These are phyloP conservation scores for Cyamopsis tetragonoloba DNA, from an alignment of 306 rosid species.

Conservation along the genomic window DNA sequence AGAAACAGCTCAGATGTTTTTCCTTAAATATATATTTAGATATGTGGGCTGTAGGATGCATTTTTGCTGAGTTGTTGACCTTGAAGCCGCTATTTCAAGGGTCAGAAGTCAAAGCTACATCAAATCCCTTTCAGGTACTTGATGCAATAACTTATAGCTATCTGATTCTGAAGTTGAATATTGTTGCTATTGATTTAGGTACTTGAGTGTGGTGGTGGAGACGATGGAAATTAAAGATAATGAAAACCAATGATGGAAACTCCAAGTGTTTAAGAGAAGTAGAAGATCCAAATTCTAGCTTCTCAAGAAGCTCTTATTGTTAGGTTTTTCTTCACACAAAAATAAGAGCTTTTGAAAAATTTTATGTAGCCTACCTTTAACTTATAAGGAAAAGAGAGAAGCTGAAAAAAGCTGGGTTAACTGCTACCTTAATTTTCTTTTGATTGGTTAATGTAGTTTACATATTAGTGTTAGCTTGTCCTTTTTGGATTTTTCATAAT, in stretches of 20 bases:
- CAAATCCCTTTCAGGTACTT: slow-evolving; percentile 77
- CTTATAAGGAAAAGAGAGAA: no score
- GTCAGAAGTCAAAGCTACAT: slow-evolving; percentile 68
- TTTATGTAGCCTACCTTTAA: no score
- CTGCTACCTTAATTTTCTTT: slow-evolving; percentile 7
- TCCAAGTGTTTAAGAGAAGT: no score
- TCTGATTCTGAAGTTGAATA: not conserved
- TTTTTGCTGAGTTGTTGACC: slow-evolving; percentile 87
- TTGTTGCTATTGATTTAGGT: not conserved
- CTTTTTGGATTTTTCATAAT: slow-evolving; percentile 17
- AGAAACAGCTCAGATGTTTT: not conserved
- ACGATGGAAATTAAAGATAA: no score
- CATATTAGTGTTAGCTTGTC: not conserved
- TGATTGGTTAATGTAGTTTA: not conserved
- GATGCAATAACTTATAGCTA: not conserved
- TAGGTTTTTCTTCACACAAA: no score
- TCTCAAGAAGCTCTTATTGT: no score
- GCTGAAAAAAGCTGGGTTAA: no score
- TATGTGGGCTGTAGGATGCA: slow-evolving; percentile 97
- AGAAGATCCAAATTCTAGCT: no score
- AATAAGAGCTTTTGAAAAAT: no score
- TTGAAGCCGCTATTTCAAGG: slow-evolving; percentile 93
- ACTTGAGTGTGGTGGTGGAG: no score
- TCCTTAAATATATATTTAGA: slow-evolving; percentile 47
- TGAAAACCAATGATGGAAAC: no score